Conservation (phyloP, 805 yeast species). For the Saturnispora hagleri region DNA sequence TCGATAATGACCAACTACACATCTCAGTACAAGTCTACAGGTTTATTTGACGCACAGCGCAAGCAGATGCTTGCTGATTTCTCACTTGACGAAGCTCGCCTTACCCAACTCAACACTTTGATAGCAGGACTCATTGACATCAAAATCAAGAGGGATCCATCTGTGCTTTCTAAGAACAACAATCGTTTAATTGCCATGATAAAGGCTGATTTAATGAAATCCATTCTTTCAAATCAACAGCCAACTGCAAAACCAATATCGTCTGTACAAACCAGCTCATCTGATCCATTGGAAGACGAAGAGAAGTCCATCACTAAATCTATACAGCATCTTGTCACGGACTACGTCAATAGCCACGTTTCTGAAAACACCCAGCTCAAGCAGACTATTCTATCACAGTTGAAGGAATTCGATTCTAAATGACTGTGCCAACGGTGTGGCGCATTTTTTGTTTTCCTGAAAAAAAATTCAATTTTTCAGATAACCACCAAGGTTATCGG, state of each 20-base stretch:
- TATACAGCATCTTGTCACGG: neutral
- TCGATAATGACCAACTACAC: slow-evolving; percentile 25
- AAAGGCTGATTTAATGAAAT: slow-evolving; percentile 38
- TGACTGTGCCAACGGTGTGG: neutral
- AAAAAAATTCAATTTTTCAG: neutral
- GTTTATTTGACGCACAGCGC: slow-evolving; percentile 40
- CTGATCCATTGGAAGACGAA: neutral
- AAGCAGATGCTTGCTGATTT: slow-evolving; percentile 35
- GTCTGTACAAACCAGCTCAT: neutral
- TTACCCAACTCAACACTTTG: slow-evolving; percentile 27
- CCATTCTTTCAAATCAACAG: neutral
- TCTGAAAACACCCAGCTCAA: neutral
- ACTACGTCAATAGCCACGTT: neutral
- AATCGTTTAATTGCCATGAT: slow-evolving; percentile 44
- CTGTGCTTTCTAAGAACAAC: slow-evolving; percentile 36
- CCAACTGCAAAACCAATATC: neutral
- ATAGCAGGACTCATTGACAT: slow-evolving; percentile 35
- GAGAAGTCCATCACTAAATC: neutral
- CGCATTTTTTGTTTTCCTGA: neutral
- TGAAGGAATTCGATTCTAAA: neutral
- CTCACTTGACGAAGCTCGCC: slow-evolving; percentile 10
- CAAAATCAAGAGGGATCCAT: slow-evolving; percentile 40
- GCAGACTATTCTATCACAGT: neutral
- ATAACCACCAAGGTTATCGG: neutral
- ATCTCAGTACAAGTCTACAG: slow-evolving; percentile 39